These are phyloP conservation scores for Cicer pinnatifidum DNA, from an alignment of 306 rosid genomes.

Conservation along the genomic window DNA sequence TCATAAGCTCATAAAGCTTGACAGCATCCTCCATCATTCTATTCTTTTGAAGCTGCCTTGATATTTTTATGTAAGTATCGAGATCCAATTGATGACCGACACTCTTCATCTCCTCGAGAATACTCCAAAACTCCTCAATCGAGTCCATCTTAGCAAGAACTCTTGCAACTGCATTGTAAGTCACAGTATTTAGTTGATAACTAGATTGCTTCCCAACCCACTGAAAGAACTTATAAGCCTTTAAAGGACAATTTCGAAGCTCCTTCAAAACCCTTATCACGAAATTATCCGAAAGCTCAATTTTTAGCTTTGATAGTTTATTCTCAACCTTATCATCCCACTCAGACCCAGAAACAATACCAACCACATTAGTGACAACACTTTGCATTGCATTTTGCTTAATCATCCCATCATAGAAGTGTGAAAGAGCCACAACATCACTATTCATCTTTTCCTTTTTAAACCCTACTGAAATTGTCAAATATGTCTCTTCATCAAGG, in stretches of 20 bases:
- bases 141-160: conserved; percentile 64
- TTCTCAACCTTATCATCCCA: conserved; percentile 58
- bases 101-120: conserved; percentile 69
- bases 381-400: conserved; percentile 58
- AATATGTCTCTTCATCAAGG: conserved; percentile 64
- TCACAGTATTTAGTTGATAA: conserved; percentile 58
- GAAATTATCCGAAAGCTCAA: conserved; percentile 59
- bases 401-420: conserved; percentile 65
- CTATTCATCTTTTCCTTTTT: conserved; percentile 56
- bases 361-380: conserved; percentile 57
- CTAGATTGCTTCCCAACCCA: conserved; percentile 60
- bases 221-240: conserved; percentile 62
- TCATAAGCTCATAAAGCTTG: conserved; percentile 83
- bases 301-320: conserved; percentile 49
- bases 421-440: conserved; percentile 56
- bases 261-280: conserved; percentile 68
- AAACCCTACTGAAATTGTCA: conserved; percentile 48
- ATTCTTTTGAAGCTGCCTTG: conserved; percentile 68
- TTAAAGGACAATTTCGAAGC: conserved; percentile 53
- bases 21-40: conserved; percentile 76
- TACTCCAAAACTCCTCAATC: conserved; percentile 67
- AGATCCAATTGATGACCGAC: conserved; percentile 66
- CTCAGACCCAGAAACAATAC: conserved; percentile 55
- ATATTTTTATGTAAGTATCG: conserved; percentile 72
- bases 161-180: conserved; percentile 68